Evolutionary conservation across 106 monocot species (phyloP), one percentile per base, ranked within the genome.

Genomic region (Posidonia australis): DNA sequence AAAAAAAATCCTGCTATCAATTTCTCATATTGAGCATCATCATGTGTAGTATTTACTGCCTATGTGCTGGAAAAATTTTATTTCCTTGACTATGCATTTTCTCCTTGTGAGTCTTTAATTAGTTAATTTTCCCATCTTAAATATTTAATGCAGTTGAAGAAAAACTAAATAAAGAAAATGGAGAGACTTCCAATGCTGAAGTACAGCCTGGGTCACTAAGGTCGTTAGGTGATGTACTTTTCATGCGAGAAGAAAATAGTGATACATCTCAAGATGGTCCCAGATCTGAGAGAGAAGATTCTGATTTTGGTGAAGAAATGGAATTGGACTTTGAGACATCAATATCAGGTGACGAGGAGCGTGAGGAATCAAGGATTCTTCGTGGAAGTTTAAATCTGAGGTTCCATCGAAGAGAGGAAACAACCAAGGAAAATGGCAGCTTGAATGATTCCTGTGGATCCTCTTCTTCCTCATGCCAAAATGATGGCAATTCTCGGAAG

Each of bases 291-390:
- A 80, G 84, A 61, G 88, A 86, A 51, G 82, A 81, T 41, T 84
- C 90, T 74, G 96, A 98, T 72, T 84, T 74, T 84, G 94, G 88
- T 43, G 79, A 86, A 21, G 90, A 94, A 79, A 84, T 98, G 96
- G 96, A 98, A 52, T 30, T 90, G 53, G 96, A 90, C 46, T 85
- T 90, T 85, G 96, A 90, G 71, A 84, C 96, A 48, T 82, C 90
- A 55, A 55, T 84, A 67, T 82, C 86, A 22, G 90, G 77, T 48
- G 90, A 98, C 58, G 96, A 93, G 65, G 76, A 20, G 10, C 69
- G 22, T 32, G 86, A 86, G 48, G 94, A 90, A 65, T 72, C 85
- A 69, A 70, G 71, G 26, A 60, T 84, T 54, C 46, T 90, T 67
- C 89, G 77, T 65, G 82, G 84, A 67, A 90, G 96, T 77, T 80